phyloP scores from a whole-genome alignment of 2,329 filamentous ascomycete genomes.

The Hypoxylon sp. region DNA sequence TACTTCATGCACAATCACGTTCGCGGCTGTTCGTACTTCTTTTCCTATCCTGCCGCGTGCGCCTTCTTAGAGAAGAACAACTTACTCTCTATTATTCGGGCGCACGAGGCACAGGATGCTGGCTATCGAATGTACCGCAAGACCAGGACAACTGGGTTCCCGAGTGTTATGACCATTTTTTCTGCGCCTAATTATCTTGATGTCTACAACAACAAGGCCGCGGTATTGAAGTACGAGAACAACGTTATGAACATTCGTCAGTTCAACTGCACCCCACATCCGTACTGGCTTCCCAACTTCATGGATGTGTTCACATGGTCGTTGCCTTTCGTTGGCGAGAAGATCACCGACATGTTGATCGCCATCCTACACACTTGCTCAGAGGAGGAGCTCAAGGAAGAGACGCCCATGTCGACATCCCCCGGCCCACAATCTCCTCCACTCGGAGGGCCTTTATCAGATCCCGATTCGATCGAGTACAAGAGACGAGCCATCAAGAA shows the following conservation, averaged over 20 bases:
- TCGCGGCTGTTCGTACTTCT: slow-evolving; percentile 98
- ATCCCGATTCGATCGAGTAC: slow-evolving; percentile 90
- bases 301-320: slow-evolving; percentile 99
- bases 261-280: slow-evolving; percentile 99
- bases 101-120: slow-evolving; percentile 98
- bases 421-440: slow-evolving; percentile 83
- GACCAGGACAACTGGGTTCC: slow-evolving; percentile 97
- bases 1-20: slow-evolving; percentile 99
- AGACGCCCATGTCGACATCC: slow-evolving; percentile 79
- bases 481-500: slow-evolving; percentile 99
- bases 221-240: slow-evolving; percentile 99
- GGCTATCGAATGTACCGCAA: slow-evolving; percentile 99
- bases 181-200: slow-evolving; percentile 98
- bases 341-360: slow-evolving; percentile 99
- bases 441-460: slow-evolving; percentile 64
- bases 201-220: slow-evolving; percentile 99
- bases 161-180: slow-evolving; percentile 99
- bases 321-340: slow-evolving; percentile 96
- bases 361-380: slow-evolving; percentile 98
- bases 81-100: slow-evolving; percentile 94
- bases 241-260: slow-evolving; percentile 99
- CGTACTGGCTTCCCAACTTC: slow-evolving; percentile 99
- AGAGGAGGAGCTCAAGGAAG: slow-evolving; percentile 96
- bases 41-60: slow-evolving; percentile 97
- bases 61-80: slow-evolving; percentile 99